A percentile compares a stretch with the other conserved stretches of the same genome.
Evolutionary conservation across 2,329 filamentous ascomycete genomes (phyloP).

Genomic region (Didymella pinodella): DNA sequence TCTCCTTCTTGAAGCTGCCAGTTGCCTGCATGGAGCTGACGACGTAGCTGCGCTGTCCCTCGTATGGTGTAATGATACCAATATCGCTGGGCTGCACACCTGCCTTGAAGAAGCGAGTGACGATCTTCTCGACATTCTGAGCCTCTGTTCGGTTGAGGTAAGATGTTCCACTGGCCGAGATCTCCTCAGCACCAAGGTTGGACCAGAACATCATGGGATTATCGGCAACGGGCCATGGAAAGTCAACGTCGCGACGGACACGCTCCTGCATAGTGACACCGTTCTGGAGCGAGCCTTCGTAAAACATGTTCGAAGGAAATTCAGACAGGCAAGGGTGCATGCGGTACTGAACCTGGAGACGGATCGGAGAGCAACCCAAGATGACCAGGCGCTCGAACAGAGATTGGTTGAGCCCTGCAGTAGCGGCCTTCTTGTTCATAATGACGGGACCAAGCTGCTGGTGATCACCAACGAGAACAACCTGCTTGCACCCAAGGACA

Average conservation of each 20-base stretch:
- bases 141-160: conserved; percentile 98
- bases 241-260: conserved; percentile 91
- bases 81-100: conserved; percentile 94
- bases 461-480: conserved; percentile 97
- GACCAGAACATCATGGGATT: conserved; percentile 99
- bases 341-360: conserved; percentile 95
- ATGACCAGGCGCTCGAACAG: conserved; percentile 96
- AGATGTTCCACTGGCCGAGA: conserved; percentile 95
- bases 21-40: conserved; percentile 99
- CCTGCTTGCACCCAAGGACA: conserved; percentile 96
- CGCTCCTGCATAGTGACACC: conserved; percentile 90
- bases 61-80: conserved; percentile 98
- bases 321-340: conserved; percentile 98
- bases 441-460: conserved; percentile 98
- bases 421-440: conserved; percentile 99
- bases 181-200: conserved; percentile 96
- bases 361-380: conserved; percentile 87
- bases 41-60: conserved; percentile 97
- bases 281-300: conserved; percentile 95
- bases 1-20: conserved; percentile 96
- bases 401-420: conserved; percentile 97
- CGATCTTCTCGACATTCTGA: conserved; percentile 97
- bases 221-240: conserved; percentile 94
- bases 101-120: conserved; percentile 98
- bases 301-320: conserved; percentile 99